These are phyloP conservation scores for Penicillium waksmanii DNA, from an alignment of 495 filamentous ascomycete species.

Conservation along the genomic window DNA sequence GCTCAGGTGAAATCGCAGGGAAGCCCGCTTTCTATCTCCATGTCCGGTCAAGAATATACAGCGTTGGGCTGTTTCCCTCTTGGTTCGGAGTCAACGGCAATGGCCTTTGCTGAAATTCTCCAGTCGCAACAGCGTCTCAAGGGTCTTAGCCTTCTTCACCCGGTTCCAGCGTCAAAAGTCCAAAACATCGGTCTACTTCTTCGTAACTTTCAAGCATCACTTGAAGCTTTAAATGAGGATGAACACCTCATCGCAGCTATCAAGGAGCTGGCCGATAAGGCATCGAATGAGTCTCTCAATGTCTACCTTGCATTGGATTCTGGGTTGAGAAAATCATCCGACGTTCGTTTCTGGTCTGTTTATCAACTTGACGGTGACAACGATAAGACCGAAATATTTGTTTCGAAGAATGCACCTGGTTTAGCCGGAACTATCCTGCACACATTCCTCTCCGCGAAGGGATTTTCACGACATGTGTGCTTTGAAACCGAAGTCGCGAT, in stretches of 20 bases:
- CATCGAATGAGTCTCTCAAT: conserved; percentile 32
- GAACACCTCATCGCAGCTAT: conserved; percentile 30
- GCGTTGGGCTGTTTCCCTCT: conserved; percentile 60
- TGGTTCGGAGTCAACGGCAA: conserved; percentile 48
- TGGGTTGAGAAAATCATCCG: conserved; percentile 52
- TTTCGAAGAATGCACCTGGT: conserved; percentile 58
- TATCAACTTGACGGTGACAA: conserved; percentile 50
- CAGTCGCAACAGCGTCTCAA: conserved; percentile 54
- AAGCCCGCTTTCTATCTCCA: conserved; percentile 55
- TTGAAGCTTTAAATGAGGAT: conserved; percentile 19
- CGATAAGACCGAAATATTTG: conserved; percentile 51
- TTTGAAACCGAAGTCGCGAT: conserved; percentile 55
- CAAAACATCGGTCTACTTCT: conserved; percentile 38
- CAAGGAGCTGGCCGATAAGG: conserved; percentile 38
- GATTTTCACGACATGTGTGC: conserved; percentile 53
- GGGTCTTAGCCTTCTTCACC: conserved; percentile 49
- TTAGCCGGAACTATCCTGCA: conserved; percentile 56
- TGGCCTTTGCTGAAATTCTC: conserved; percentile 53
- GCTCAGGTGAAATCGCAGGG: conserved; percentile 39
- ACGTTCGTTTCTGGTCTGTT: conserved; percentile 59
- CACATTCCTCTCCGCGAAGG: conserved; percentile 57
- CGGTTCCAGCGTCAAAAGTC: conserved; percentile 40
- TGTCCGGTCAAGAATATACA: conserved; percentile 47
- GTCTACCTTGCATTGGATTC: conserved; percentile 57
- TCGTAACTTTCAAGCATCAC: conserved; percentile 35